These are phyloP conservation scores for Silybum marianum DNA, from an alignment of 129 eudicot genomes.

Conservation along the genomic window DNA sequence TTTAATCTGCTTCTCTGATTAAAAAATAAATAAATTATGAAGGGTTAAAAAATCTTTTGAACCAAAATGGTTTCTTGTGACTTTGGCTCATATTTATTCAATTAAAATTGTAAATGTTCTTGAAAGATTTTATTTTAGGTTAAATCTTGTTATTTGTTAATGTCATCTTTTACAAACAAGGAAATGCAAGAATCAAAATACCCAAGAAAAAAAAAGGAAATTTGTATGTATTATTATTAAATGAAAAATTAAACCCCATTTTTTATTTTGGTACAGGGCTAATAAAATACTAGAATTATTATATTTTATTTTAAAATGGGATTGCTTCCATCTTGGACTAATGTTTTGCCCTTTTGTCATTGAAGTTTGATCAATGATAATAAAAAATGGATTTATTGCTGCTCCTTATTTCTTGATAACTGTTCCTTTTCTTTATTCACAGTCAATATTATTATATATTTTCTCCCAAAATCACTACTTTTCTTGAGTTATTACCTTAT, in stretches of 20 bases:
- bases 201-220: not conserved
- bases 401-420: slow-evolving; percentile 32
- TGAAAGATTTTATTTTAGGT: not conserved
- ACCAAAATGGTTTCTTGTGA: not conserved
- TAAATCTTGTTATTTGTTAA: not conserved
- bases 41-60: not conserved
- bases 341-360: slow-evolving; percentile 40
- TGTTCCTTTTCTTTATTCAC: slow-evolving; percentile 25
- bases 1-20: not conserved
- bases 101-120: not conserved
- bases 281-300: not conserved
- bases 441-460: slow-evolving; percentile 16
- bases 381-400: slow-evolving; percentile 24
- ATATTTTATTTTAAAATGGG: slow-evolving; percentile 1
- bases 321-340: slow-evolving; percentile 43
- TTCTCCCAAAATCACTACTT: slow-evolving; percentile 22
- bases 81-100: not conserved
- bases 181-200: not conserved
- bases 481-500: too few species aligned
- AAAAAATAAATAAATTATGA: not conserved
- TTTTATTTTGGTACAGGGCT: not conserved
- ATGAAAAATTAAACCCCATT: not conserved
- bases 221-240: too few species aligned
- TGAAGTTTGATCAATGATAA: slow-evolving; percentile 34
- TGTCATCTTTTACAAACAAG: not conserved